Evolutionary conservation across 73 alveolate genomes (phyloP).

Genomic region (Diophrys sp.): DNA sequence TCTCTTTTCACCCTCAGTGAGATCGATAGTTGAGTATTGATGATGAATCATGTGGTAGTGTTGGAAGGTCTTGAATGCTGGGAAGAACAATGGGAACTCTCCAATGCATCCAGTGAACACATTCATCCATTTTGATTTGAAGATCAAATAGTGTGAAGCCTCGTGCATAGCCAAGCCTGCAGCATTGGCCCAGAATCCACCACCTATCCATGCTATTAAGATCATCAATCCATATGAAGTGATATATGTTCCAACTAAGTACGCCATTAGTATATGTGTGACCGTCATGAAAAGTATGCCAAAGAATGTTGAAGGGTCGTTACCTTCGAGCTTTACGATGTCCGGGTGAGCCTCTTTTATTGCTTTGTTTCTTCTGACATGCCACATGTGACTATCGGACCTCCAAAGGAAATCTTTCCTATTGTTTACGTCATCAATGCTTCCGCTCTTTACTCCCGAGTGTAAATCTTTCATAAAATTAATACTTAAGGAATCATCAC

Average conservation of each 20-base stretch:
- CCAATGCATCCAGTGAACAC: slow-evolving; percentile 25
- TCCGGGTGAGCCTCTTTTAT: slow-evolving; percentile 28
- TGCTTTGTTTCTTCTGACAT: slow-evolving; percentile 10
- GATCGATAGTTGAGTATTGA: slow-evolving; percentile 14
- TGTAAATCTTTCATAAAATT: not conserved
- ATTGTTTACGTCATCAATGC: not conserved
- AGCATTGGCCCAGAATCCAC: slow-evolving; percentile 48
- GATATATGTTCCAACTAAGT: slow-evolving; percentile 1
- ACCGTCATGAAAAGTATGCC: slow-evolving; percentile 19
- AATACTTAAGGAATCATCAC: too few relatives aligned
- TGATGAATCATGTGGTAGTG: slow-evolving; percentile 49
- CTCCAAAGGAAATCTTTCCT: slow-evolving; percentile 44
- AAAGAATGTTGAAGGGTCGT: slow-evolving; percentile 31
- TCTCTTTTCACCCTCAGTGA: slow-evolving; percentile 1
- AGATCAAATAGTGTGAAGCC: slow-evolving; percentile 33
- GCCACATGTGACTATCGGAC: slow-evolving; percentile 30
- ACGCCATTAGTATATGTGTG: slow-evolving; percentile 38
- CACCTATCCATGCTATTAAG: slow-evolving; percentile 35
- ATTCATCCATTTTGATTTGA: slow-evolving; percentile 24
- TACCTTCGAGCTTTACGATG: slow-evolving; percentile 25
- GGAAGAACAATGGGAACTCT: slow-evolving; percentile 38
- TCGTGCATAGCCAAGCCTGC: slow-evolving; percentile 53
- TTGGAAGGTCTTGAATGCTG: slow-evolving; percentile 33
- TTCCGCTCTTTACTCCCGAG: not conserved
- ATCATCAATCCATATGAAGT: slow-evolving; percentile 4